phyloP scores from a whole-genome alignment of 176 grass and related monocot species.

The Rhynchospora breviuscula region DNA sequence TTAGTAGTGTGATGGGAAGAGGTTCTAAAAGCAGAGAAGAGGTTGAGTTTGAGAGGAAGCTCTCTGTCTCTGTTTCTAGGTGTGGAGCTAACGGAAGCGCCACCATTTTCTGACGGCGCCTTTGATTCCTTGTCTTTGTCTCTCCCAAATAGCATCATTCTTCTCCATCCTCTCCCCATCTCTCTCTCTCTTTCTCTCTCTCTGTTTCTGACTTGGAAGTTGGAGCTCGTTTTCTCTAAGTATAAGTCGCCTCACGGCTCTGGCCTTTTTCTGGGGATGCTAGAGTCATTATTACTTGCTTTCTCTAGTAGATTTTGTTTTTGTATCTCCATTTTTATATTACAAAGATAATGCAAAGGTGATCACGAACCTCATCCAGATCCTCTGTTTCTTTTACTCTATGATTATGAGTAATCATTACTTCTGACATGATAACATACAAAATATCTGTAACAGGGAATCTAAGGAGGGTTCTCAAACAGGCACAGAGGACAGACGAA shows the following conservation, averaged over 20 bases:
- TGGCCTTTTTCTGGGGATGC: constrained; percentile 8
- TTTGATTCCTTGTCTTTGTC: constrained; percentile 18
- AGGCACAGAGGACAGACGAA: not conserved
- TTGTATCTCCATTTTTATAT: not conserved
- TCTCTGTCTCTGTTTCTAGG: constrained; percentile 18
- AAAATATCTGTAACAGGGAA: not conserved
- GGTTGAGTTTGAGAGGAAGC: constrained; percentile 34
- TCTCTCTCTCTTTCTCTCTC: constrained; percentile 2
- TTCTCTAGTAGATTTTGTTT: constrained; percentile 26
- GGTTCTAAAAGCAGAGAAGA: constrained; percentile 51
- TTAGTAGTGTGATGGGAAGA: not conserved
- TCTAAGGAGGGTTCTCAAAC: not conserved
- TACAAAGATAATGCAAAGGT: constrained; percentile 8
- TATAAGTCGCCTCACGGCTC: not conserved
- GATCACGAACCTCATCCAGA: not conserved
- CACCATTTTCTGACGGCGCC: not conserved
- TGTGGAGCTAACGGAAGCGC: constrained; percentile 12
- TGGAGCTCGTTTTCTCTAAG: not conserved
- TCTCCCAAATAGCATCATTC: constrained; percentile 60
- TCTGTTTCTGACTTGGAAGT: not conserved
- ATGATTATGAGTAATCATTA: not conserved
- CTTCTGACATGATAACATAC: not conserved
- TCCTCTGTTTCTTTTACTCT: not conserved
- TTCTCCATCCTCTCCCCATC: not conserved
- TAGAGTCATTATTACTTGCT: constrained; percentile 8